A percentile compares a stretch with the other conserved stretches of the same genome.
These are phyloP conservation scores for Bipolaris cookei DNA, from an alignment of 2,329 filamentous ascomycete species.

Conservation along the genomic window DNA sequence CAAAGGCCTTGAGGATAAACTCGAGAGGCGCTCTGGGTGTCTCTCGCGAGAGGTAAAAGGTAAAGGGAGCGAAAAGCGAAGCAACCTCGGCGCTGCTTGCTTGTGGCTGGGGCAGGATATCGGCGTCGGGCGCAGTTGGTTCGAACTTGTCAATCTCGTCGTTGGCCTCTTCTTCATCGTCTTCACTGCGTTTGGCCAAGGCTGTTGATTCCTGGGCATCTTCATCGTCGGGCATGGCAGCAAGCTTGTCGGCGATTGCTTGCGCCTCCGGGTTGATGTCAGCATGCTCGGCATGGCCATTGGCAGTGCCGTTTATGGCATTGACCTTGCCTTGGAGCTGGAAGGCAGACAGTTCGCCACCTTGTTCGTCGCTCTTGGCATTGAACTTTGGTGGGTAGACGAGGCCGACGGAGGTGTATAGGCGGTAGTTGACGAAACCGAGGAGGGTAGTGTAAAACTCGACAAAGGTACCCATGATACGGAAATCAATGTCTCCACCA, in stretches of 20 bases:
- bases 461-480: conserved; percentile 99
- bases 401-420: conserved; percentile 89
- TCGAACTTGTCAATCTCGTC: conserved; percentile 87
- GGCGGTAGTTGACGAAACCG: conserved; percentile 92
- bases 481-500: conserved; percentile 92
- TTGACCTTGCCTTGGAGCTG: conserved; percentile 78
- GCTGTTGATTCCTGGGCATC: conserved; percentile 50
- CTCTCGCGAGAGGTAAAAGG: conserved; percentile 92
- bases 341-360: conserved; percentile 89
- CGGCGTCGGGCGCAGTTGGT: conserved; percentile 80
- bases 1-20: conserved; percentile 91
- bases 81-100: conserved; percentile 69
- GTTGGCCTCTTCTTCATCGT: conserved; percentile 45
- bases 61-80: conserved; percentile 84
- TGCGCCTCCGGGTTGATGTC: conserved; percentile 54
- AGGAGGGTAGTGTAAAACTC: conserved; percentile 98
- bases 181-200: conserved; percentile 19
- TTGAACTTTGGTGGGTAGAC: conserved; percentile 98
- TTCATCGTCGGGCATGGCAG: conserved; percentile 40
- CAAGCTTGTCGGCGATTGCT: conserved; percentile 56
- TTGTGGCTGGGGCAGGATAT: conserved; percentile 81
- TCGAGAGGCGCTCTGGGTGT: conserved; percentile 89
- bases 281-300: conserved; percentile 32
- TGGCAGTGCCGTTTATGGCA: conserved; percentile 39
- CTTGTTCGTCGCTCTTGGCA: conserved; percentile 81